Base-by-base conservation (phyloP, 257 asterid genomes). In the Knoxia roxburghii region DNA sequence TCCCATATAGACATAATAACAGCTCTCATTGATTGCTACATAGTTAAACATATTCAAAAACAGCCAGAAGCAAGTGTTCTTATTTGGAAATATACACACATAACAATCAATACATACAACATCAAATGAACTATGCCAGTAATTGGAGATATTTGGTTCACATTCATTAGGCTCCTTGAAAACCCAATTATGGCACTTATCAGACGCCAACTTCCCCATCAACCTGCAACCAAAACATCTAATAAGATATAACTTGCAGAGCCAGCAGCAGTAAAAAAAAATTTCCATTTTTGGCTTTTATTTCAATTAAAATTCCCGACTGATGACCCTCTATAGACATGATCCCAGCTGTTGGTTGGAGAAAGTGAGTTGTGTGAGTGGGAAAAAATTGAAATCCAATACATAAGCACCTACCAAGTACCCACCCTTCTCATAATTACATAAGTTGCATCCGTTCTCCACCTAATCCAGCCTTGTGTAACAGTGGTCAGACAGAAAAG, bases 381-480 rank as follows among this genome's bases (percentile, higher is more conserved):
- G 76, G 84, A 72, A 76, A 59, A 76, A 80, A 74, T 58, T 65
- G 72, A 77, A 77, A 71, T 84, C 84, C 79, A 68, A 81, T 56
- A 78, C 72, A 79, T 77, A 83, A 80, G 79, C 82, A 90, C 96
- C 95, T 88, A 93, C 99, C 97, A 78, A 93, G 88, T 88, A 93
- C 99, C 99, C 97, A 94, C 99, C 99, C 99, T 94, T 94, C 99
- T 90, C 99, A 87, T 94, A 94, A 86, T 94, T 94, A 85, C 90
- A 94, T 78, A 94, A 79, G n/a, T n/a, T n/a, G n/a, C n/a, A n/a
- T n/a, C n/a, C n/a, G n/a, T n/a, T n/a, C n/a, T n/a, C n/a, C n/a
- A n/a, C n/a, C n/a, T n/a, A n/a, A n/a, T n/a, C n/a, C n/a, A n/a
- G n/a, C n/a, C n/a, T n/a, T n/a, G n/a, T n/a, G n/a, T n/a, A n/a